phyloP scores from a whole-genome alignment of 345 rosid genomes.

The Hypericum perforatum region DNA sequence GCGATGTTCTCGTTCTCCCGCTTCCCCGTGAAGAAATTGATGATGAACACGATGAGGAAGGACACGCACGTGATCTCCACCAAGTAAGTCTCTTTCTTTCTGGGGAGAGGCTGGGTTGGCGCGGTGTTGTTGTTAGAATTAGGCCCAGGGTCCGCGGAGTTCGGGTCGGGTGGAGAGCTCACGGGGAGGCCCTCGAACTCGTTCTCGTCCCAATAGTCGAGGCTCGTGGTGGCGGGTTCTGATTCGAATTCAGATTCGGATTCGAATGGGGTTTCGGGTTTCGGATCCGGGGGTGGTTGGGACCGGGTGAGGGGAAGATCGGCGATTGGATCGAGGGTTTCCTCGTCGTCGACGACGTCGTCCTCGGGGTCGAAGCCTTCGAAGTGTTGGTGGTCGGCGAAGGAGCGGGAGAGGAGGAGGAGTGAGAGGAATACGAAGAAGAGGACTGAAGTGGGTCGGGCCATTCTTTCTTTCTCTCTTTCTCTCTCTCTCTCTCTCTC shows the following conservation, averaged over 20 bases:
- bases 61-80: slow-evolving; percentile 58
- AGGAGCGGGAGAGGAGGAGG: background rate
- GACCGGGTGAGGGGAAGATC: background rate
- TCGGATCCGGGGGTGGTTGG: background rate
- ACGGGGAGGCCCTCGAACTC: slow-evolving; percentile 87
- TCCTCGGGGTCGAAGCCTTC: slow-evolving; percentile 6
- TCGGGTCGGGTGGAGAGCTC: slow-evolving; percentile 13
- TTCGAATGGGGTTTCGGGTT: background rate
- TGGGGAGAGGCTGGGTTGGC: slow-evolving; percentile 1
- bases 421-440: background rate
- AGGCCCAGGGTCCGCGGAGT: slow-evolving; percentile 19
- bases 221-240: slow-evolving; percentile 20
- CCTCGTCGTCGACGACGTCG: slow-evolving; percentile 1
- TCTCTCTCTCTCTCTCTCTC: too few relatives aligned
- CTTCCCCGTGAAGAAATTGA: slow-evolving; percentile 81
- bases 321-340: slow-evolving; percentile 1
- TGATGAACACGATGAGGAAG: slow-evolving; percentile 46
- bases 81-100: slow-evolving; percentile 32
- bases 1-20: slow-evolving; percentile 82
- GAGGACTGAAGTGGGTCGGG: background rate
- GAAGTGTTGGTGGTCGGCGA: background rate
- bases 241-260: slow-evolving; percentile 1
- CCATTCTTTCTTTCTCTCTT: background rate
- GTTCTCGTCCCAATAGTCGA: slow-evolving; percentile 93
- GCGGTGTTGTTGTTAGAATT: slow-evolving; percentile 11